Evolutionary conservation across 352 stramenopile genomes (phyloP).

Genomic region (Aphanomyces euteiches): DNA sequence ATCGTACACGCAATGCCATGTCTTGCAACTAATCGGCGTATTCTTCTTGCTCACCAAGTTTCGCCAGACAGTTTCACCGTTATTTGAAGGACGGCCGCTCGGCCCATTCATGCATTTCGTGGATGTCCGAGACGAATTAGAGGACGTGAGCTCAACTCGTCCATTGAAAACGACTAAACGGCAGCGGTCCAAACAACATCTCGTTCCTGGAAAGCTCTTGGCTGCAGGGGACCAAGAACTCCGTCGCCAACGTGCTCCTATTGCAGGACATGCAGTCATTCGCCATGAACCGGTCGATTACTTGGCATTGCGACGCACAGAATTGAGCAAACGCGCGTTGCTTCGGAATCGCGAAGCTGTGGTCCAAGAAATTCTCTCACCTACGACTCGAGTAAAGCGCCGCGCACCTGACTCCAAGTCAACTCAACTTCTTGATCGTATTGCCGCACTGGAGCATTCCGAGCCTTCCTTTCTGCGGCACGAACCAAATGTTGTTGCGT

Average conservation of each 20-base stretch:
- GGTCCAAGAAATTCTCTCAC: constrained; percentile 51
- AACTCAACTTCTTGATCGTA: no score
- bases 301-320: constrained; percentile 54
- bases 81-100: background rate
- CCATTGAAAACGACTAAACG: background rate
- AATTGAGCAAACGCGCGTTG: constrained; percentile 48
- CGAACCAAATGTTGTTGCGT: no score
- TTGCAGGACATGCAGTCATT: background rate
- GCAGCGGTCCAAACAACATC: background rate
- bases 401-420: no score
- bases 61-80: constrained; percentile 5
- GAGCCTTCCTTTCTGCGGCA: no score
- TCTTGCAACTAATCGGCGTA: no score
- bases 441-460: no score
- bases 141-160: background rate
- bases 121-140: constrained; percentile 1
- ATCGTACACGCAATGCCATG: no score
- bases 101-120: constrained; percentile 4
- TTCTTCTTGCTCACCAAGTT: no score
- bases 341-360: constrained; percentile 46
- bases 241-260: background rate
- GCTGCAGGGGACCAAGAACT: background rate
- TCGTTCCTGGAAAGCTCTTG: constrained; percentile 7
- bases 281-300: constrained; percentile 47
- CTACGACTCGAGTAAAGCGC: constrained; percentile 23